These are phyloP conservation scores for Epichloe elymi DNA, from an alignment of 2,329 filamentous ascomycete genomes.

Conservation along the genomic window DNA sequence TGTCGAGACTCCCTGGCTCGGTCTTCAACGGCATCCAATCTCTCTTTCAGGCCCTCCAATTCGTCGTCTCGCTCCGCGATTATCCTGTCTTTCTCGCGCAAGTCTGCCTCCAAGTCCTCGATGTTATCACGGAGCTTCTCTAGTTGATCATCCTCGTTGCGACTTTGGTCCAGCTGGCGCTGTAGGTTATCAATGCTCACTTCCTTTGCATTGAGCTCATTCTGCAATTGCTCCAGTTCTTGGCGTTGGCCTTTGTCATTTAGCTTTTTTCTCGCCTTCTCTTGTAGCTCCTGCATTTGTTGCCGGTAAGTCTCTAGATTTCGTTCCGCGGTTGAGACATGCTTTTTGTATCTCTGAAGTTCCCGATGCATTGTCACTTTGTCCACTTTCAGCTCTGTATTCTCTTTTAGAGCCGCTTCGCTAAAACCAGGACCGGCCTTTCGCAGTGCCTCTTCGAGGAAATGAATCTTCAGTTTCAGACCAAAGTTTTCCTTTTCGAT, in stretches of 20 bases:
- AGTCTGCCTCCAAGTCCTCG: slow-evolving; percentile 59
- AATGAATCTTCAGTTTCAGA: slow-evolving; percentile 93
- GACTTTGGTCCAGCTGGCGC: slow-evolving; percentile 42
- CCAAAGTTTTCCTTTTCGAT: slow-evolving; percentile 99
- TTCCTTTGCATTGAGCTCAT: slow-evolving; percentile 43
- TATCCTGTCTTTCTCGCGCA: slow-evolving; percentile 61
- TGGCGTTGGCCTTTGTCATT: slow-evolving; percentile 55
- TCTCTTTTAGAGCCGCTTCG: slow-evolving; percentile 79
- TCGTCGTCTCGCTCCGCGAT: slow-evolving; percentile 66
- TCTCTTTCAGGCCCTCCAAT: slow-evolving; percentile 51
- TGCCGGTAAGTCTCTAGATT: slow-evolving; percentile 74
- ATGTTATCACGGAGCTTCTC: slow-evolving; percentile 62
- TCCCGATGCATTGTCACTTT: slow-evolving; percentile 83
- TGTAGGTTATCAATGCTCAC: slow-evolving; percentile 48
- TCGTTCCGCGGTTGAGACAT: slow-evolving; percentile 66
- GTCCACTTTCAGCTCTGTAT: slow-evolving; percentile 90
- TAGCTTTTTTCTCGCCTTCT: slow-evolving; percentile 63
- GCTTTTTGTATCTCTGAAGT: slow-evolving; percentile 81
- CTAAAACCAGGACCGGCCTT: slow-evolving; percentile 85
- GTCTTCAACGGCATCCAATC: slow-evolving; percentile 39
- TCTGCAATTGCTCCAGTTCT: slow-evolving; percentile 45
- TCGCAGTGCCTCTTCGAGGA: slow-evolving; percentile 77
- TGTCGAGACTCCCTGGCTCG: slow-evolving; percentile 45
- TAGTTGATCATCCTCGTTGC: slow-evolving; percentile 43
- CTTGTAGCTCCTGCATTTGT: slow-evolving; percentile 71